These are phyloP conservation scores for Chernovozyma sophiae-reginae DNA, from an alignment of 1,139 yeast genomes.

Conservation along the genomic window DNA sequence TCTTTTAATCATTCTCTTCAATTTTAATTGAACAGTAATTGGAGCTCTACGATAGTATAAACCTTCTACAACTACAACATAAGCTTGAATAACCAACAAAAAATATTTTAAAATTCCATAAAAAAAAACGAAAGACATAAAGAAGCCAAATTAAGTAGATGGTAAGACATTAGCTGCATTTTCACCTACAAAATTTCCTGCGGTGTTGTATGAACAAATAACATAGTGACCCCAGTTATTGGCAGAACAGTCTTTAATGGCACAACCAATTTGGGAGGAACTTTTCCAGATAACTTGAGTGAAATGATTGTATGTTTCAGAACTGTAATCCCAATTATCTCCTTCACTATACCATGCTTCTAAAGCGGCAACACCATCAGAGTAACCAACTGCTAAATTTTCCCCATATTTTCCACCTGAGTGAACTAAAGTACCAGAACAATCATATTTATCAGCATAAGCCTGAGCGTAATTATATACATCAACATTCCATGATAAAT, in stretches of 20 bases:
- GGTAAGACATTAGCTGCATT: constrained; percentile 36
- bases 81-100: too few species aligned
- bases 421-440: constrained; percentile 66
- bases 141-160: too few species aligned
- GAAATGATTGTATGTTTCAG: constrained; percentile 60
- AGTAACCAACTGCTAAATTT: constrained; percentile 76
- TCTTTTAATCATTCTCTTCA: too few species aligned
- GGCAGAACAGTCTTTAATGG: constrained; percentile 48
- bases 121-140: too few species aligned
- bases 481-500: constrained; percentile 59
- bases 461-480: constrained; percentile 65
- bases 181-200: constrained; percentile 50
- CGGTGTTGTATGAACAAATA: constrained; percentile 50
- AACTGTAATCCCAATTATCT: constrained; percentile 47
- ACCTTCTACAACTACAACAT: too few species aligned
- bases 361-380: constrained; percentile 53
- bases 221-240: constrained; percentile 48
- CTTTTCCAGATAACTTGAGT: constrained; percentile 83
- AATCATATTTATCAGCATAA: constrained; percentile 66
- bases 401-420: constrained; percentile 83
- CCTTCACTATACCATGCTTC: constrained; percentile 85
- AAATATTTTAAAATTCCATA: too few species aligned
- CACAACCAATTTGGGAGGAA: constrained; percentile 73
- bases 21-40: too few species aligned
- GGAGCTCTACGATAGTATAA: too few species aligned